Conservation (phyloP, 768 basidiomycete species). For the Leccinellum albellum region DNA sequence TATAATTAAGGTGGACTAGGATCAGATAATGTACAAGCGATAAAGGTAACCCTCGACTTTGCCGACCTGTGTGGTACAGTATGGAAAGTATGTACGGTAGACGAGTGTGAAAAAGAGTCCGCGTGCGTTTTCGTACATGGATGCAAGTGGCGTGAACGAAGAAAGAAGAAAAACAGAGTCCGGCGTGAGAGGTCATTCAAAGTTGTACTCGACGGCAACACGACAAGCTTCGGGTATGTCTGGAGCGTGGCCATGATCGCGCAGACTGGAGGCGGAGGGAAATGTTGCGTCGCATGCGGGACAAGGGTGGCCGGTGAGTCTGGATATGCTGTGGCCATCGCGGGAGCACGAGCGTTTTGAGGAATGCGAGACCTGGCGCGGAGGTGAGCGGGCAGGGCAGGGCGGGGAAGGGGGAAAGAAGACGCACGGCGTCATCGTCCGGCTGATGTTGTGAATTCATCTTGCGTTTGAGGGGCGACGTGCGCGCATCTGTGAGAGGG, state of each 20-base stretch:
- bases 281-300: slow-evolving; percentile 74
- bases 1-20: slow-evolving; percentile 31
- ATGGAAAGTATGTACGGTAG: slow-evolving; percentile 27
- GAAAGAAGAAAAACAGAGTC: not conserved
- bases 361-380: slow-evolving; percentile 43
- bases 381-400: slow-evolving; percentile 15
- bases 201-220: slow-evolving; percentile 69
- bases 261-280: slow-evolving; percentile 52
- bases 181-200: slow-evolving; percentile 41
- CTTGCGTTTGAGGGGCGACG: slow-evolving; percentile 48
- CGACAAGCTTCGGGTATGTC: slow-evolving; percentile 65
- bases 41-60: slow-evolving; percentile 16
- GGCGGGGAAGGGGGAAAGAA: slow-evolving; percentile 2
- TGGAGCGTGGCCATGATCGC: slow-evolving; percentile 54
- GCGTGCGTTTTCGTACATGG: slow-evolving; percentile 28
- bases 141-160: slow-evolving; percentile 22
- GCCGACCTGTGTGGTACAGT: slow-evolving; percentile 14
- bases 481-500: not conserved
- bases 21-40: slow-evolving; percentile 28
- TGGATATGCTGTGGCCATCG: slow-evolving; percentile 35
- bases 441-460: slow-evolving; percentile 30
- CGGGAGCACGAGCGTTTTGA: slow-evolving; percentile 56
- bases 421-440: slow-evolving; percentile 42
- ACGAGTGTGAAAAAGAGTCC: slow-evolving; percentile 22
- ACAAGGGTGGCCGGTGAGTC: slow-evolving; percentile 56